phyloP scores from a whole-genome alignment of 352 stramenopile genomes.

The Phytophthora multivora region DNA sequence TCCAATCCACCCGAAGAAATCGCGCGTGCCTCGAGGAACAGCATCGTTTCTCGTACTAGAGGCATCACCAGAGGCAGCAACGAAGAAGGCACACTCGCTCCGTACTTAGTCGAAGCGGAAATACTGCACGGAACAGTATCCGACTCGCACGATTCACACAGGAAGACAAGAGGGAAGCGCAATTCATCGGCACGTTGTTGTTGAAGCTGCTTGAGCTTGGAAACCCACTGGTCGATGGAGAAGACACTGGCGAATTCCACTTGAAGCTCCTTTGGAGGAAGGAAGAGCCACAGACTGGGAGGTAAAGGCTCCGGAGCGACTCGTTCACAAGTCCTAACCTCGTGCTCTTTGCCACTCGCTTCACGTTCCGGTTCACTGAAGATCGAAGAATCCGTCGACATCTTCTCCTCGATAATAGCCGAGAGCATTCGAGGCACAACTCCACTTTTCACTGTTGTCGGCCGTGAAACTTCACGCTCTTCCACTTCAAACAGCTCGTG shows the following conservation, averaged over 20 bases:
- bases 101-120: conserved; percentile 27
- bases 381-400: neutral
- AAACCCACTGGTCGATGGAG: conserved; percentile 55
- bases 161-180: conserved; percentile 59
- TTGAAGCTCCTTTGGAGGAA: conserved; percentile 49
- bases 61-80: conserved; percentile 65
- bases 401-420: conserved; percentile 29
- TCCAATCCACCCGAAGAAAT: conserved; percentile 40
- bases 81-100: conserved; percentile 41
- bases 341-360: conserved; percentile 22
- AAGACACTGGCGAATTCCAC: conserved; percentile 35
- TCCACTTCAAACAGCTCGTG: conserved; percentile 43
- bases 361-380: conserved; percentile 24
- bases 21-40: conserved; percentile 63
- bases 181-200: conserved; percentile 44
- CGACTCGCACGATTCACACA: conserved; percentile 55
- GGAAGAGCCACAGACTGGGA: conserved; percentile 69
- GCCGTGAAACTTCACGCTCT: conserved; percentile 25
- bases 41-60: conserved; percentile 64
- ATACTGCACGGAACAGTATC: conserved; percentile 27
- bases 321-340: neutral
- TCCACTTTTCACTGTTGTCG: conserved; percentile 15
- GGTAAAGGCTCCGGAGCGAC: conserved; percentile 34
- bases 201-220: conserved; percentile 41
- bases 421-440: conserved; percentile 19